A percentile compares a stretch with the other conserved stretches of the same genome.
These are phyloP conservation scores for Parascedosporium putredinis DNA, from an alignment of 2,329 filamentous ascomycete species.

Conservation along the genomic window DNA sequence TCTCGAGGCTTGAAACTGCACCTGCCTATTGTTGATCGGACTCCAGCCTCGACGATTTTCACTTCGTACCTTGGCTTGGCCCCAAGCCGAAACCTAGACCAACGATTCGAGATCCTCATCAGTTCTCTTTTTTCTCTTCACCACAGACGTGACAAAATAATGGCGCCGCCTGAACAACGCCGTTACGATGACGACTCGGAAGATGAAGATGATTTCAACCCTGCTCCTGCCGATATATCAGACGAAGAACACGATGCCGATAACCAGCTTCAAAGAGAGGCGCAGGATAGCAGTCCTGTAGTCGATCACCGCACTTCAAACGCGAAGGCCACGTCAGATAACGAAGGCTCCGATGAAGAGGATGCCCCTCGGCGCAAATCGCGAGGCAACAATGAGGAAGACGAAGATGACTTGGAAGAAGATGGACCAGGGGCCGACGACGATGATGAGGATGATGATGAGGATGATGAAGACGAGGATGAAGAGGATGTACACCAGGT, in stretches of 20 bases:
- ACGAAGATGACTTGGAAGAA: constrained; percentile 23
- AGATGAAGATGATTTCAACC: constrained; percentile 86
- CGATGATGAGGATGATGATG: constrained; percentile 26
- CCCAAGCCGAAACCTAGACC: no score
- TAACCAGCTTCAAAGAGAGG: constrained; percentile 18
- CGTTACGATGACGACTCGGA: constrained; percentile 52
- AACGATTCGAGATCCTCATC: no score
- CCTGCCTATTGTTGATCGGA: no score
- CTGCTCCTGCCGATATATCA: constrained; percentile 60
- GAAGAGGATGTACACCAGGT: constrained; percentile 60
- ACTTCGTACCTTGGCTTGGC: no score
- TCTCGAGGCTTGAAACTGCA: no score
- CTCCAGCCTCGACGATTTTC: no score
- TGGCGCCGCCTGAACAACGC: constrained; percentile 36
- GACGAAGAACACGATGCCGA: constrained; percentile 48
- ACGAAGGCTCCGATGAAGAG: constrained; percentile 22
- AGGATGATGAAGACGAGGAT: constrained; percentile 31
- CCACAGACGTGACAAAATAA: constrained; percentile 19
- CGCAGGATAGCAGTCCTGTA: constrained; percentile 10
- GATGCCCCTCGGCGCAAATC: constrained; percentile 29
- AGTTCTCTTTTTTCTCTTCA: neutral
- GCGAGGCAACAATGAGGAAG: constrained; percentile 26
- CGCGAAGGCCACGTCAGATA: constrained; percentile 7
- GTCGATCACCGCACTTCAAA: constrained; percentile 13
- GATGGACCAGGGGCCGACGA: constrained; percentile 27